Evolutionary conservation across 164 flowering plant species (phyloP).

Genomic region (Tetracentron sinense): DNA sequence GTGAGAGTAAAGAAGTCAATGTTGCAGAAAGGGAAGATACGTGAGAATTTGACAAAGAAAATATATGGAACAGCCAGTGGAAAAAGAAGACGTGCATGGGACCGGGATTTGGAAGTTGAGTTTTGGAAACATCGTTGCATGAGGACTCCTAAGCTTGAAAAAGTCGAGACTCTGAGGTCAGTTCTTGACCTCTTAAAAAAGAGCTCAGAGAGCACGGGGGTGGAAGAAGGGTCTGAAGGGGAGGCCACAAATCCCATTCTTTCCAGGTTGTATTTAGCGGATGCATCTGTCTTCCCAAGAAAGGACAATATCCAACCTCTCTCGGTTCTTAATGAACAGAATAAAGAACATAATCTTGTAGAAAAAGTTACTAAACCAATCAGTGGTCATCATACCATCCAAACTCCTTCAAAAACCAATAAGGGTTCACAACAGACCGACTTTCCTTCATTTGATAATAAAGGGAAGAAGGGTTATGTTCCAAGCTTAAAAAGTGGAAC

Average conservation of each 20-base stretch:
- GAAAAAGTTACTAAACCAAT: slow-evolving; percentile 16
- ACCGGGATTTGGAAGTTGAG: slow-evolving; percentile 87
- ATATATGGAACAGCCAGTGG: slow-evolving; percentile 74
- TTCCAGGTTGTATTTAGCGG: slow-evolving; percentile 88
- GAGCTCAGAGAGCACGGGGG: slow-evolving; percentile 32
- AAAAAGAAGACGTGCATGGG: slow-evolving; percentile 78
- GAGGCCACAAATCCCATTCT: slow-evolving; percentile 56
- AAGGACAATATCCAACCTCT: slow-evolving; percentile 78
- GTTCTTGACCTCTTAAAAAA: slow-evolving; percentile 70
- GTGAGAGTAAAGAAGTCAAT: slow-evolving; percentile 54
- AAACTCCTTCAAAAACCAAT: slow-evolving; percentile 12
- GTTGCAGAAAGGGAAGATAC: slow-evolving; percentile 81
- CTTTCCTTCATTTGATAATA: slow-evolving; percentile 25
- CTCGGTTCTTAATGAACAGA: slow-evolving; percentile 29
- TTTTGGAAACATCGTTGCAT: slow-evolving; percentile 92
- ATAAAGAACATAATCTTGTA: slow-evolving; percentile 17
- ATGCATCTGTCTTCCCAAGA: slow-evolving; percentile 83
- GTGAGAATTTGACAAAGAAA: slow-evolving; percentile 86
- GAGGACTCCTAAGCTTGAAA: slow-evolving; percentile 57
- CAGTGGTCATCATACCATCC: slow-evolving; percentile 8
- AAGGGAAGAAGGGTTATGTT: slow-evolving; percentile 19
- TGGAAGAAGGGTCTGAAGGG: slow-evolving; percentile 26
- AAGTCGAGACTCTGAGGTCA: slow-evolving; percentile 73
- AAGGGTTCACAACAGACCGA: slow-evolving; percentile 16
- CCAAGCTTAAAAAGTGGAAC: slow-evolving; percentile 21